Base-by-base conservation (phyloP, 2,329 filamentous ascomycete genomes). In the Penicillium sp. region DNA sequence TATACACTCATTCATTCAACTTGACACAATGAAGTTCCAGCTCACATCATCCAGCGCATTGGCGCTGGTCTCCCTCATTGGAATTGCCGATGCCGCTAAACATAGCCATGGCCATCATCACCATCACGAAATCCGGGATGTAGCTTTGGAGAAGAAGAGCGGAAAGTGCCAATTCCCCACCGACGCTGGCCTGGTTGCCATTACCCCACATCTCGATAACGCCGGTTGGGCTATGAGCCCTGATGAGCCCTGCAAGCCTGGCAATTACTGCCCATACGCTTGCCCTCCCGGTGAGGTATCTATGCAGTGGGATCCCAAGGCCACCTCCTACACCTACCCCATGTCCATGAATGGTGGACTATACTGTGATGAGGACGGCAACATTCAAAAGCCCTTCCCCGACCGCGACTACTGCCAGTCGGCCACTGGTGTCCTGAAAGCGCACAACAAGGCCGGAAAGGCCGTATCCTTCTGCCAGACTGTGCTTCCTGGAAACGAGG, bases 181-280 rank as follows among this genome's bases (percentile, higher is more conserved):
- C 29, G 77, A 86, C 62, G 77, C 80, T 27, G 84, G 86, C 45
- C 71, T 91, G 62, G 80, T 89, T 37, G 68, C 80, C 12, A 77
- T 92, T 44, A 87, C 86, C 9, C 86, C 86, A 4, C 74, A 73
- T 44, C 66, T 68, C 36, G 64, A 72, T 65, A 92, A 92, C 71
- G 84, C 76, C 41, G 88, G 88, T 53, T 92, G 87, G 83, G 88
- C 87, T 35, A 83, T 91, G 81, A 87, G 84, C 61, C 87, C 87
- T 3, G 83, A 91, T 67, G 80, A 87, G 65, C 67, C 79, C 46
- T 91, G 88, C 68, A 75, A 74, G 50, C 78, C 82, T 4, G 86
- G 82, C 50, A 80, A 68, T 57, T 90, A 86, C 70, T 91, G 88
- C 64, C 88, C 88, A 1, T 84, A 87, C 66, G 87, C 88, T 45